phyloP scores from a whole-genome alignment of 768 basidiomycete species.

The Naematelia encephala region DNA sequence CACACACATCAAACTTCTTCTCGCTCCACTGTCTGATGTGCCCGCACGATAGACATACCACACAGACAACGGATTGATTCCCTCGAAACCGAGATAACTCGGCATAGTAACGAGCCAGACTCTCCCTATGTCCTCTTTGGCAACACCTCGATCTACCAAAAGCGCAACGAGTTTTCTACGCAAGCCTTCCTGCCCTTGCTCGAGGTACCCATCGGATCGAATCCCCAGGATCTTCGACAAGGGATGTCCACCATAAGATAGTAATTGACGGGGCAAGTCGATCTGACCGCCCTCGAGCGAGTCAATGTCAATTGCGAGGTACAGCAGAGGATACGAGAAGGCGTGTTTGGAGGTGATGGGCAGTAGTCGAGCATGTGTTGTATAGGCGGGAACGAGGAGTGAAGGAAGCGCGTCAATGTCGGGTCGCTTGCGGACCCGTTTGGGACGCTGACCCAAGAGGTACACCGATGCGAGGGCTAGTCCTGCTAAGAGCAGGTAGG shows the following conservation, averaged over 20 bases:
- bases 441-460: too few species aligned
- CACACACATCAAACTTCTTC: slow-evolving; percentile 31
- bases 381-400: neutral
- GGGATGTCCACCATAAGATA: slow-evolving; percentile 57
- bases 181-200: slow-evolving; percentile 20
- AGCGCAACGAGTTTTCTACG: slow-evolving; percentile 20
- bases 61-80: slow-evolving; percentile 68
- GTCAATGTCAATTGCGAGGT: slow-evolving; percentile 59
- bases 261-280: slow-evolving; percentile 57
- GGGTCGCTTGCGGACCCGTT: too few species aligned
- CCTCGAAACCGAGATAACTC: slow-evolving; percentile 63
- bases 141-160: slow-evolving; percentile 6
- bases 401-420: neutral
- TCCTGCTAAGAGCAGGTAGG: too few species aligned
- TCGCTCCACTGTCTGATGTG: slow-evolving; percentile 1
- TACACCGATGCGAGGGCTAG: too few species aligned
- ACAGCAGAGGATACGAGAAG: slow-evolving; percentile 57
- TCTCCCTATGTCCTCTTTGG: slow-evolving; percentile 51
- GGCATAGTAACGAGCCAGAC: slow-evolving; percentile 76
- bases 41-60: slow-evolving; percentile 62
- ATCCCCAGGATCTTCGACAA: slow-evolving; percentile 57
- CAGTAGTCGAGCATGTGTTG: neutral
- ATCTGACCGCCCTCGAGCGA: slow-evolving; percentile 57
- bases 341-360: neutral
- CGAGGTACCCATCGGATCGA: slow-evolving; percentile 56